phyloP scores from a whole-genome alignment of 1,284 basidiomycete species.

The Psilocybe mexicana region DNA sequence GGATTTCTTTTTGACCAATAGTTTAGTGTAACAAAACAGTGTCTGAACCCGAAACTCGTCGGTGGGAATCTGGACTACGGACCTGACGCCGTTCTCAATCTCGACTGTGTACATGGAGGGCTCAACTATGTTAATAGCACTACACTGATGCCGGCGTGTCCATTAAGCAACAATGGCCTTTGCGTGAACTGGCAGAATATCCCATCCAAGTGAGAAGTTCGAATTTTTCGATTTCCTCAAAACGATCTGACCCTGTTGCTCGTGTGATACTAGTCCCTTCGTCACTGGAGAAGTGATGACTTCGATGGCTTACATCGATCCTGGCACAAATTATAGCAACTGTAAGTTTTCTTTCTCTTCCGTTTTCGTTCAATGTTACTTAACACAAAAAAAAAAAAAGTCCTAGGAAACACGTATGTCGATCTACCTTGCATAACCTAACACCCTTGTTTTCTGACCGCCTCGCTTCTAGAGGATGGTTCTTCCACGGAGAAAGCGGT shows the following conservation, averaged over 20 bases:
- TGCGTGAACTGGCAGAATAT: neutral
- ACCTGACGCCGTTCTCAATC: neutral
- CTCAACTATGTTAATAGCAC: conserved; percentile 4
- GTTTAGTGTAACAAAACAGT: conserved; percentile 1
- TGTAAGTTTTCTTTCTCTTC: conserved; percentile 1
- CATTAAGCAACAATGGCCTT: neutral
- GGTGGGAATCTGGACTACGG: conserved; percentile 1
- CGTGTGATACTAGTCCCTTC: conserved; percentile 1
- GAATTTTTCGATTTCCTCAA: neutral
- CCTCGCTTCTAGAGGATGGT: conserved; percentile 3
- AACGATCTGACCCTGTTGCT: neutral
- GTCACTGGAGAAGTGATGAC: conserved; percentile 3
- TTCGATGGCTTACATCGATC: conserved; percentile 1
- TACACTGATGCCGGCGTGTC: neutral
- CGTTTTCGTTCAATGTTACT: neutral
- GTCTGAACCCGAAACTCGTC: neutral
- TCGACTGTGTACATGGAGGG: conserved; percentile 1
- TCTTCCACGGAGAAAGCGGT: conserved; percentile 2
- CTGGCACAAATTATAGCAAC: neutral
- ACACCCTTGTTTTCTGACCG: neutral
- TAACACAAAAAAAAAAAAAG: neutral
- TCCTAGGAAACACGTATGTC: conserved; percentile 1
- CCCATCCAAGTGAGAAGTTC: conserved; percentile 1
- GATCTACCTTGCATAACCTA: neutral
- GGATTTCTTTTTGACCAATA: neutral